Evolutionary conservation across 1,284 basidiomycete genomes (phyloP), one percentile per base, ranked within the genome.

Genomic region (Pseudozyma hubeiensis): DNA sequence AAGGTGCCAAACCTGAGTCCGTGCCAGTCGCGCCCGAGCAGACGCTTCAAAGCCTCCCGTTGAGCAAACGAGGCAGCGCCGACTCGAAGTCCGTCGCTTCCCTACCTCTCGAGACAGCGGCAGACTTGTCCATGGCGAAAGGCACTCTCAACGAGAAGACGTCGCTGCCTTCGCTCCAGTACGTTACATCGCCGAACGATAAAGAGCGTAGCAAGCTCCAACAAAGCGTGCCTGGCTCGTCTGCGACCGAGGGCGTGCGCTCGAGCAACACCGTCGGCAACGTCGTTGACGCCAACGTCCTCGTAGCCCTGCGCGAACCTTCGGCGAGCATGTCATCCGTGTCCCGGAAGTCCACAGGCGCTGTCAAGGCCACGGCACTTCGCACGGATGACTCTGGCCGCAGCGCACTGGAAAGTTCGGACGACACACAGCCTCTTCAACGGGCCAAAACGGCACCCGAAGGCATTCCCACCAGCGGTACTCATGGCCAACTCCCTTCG

Each of bases 241-340:
- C 40, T 24, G 30, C 44, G 30, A 45, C 29, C 11, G 40, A 44
- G 5, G 43, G 31, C 11, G 29, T 40, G 3, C 54, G 33, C 9
- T 45, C 46, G 7, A 41, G 29, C 39, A 51, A 44, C 10, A 44
- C 35, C 1, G 30, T 53, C 13, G 51, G 53, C 54, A 47, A 46
- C 41, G 44, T 34, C 19, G 60, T 64, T 35, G 62, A 64, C 43
- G 45, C 62, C 29, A 58, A 64, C 53, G 35, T 72, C 37, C 45
- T 72, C n/a, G 49, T 48, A 14, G 56, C 64, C 10, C 69, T 72
- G 30, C 19, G 69, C 9, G 40, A 53, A 34, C 63, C 69, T 47
- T 67, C 69, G 5, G 60, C 46, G 7, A 72, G 69, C 60, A 72
- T 72, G 69, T 67, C 69, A n/a, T 48, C 69, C 29, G 60, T 66